Percentiles rank a stretch among this genome's conserved stretches.
Conservation (phyloP, 2,329 filamentous ascomycete genomes). For the Trichophaea hybrida region DNA sequence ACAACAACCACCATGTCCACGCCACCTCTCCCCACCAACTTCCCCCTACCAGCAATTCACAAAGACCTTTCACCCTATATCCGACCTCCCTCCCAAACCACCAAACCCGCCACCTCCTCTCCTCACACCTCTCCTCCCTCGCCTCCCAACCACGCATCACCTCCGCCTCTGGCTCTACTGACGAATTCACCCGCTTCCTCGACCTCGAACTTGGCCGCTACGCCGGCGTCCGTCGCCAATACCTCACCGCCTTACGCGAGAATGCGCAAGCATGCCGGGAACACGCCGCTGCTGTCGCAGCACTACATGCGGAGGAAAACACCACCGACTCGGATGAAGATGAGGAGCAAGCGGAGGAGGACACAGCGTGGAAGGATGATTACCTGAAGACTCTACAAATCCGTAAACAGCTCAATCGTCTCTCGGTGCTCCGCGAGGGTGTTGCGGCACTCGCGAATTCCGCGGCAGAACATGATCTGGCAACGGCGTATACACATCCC, state of each 20-base stretch:
- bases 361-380: slow-evolving; percentile 13
- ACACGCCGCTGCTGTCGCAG: slow-evolving; percentile 9
- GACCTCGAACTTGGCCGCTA: slow-evolving; percentile 18
- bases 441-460: not conserved
- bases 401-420: slow-evolving; percentile 13
- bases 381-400: slow-evolving; percentile 16
- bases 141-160: slow-evolving; percentile 18
- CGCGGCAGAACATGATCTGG: not conserved
- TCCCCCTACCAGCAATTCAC: slow-evolving; percentile 19
- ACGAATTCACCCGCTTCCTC: slow-evolving; percentile 20
- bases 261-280: slow-evolving; percentile 15
- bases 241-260: slow-evolving; percentile 18
- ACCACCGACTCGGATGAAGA: slow-evolving; percentile 2
- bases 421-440: slow-evolving; percentile 12
- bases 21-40: slow-evolving; percentile 11
- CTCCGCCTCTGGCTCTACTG: slow-evolving; percentile 12
- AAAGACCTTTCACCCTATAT: slow-evolving; percentile 15
- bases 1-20: slow-evolving; percentile 6
- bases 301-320: slow-evolving; percentile 4
- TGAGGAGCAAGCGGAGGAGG: slow-evolving; percentile 1
- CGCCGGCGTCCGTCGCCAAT: slow-evolving; percentile 12
- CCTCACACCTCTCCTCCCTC: slow-evolving; percentile 18
- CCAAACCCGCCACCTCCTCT: slow-evolving; percentile 17
- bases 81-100: slow-evolving; percentile 11
- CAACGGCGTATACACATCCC: not conserved